Evolutionary conservation across 768 basidiomycete species (phyloP).

Genomic region (Tricholoma saponaceum): DNA sequence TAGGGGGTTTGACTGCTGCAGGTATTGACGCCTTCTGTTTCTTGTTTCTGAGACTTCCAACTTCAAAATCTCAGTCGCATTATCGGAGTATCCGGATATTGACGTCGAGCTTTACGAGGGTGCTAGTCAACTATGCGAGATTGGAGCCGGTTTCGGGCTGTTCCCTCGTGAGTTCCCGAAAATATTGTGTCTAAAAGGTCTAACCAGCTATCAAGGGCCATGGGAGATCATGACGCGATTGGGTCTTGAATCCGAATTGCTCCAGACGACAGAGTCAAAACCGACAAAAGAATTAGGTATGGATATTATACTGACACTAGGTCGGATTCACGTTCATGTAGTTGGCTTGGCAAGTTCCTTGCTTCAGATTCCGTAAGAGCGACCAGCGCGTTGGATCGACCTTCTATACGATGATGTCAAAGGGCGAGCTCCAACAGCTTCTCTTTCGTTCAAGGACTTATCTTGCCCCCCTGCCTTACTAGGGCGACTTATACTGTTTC

Average conservation of each 20-base stretch:
- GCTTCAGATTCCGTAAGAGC: slow-evolving; percentile 27
- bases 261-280: not conserved
- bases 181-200: slow-evolving; percentile 21
- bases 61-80: slow-evolving; percentile 8
- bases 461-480: not conserved
- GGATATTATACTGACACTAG: not conserved
- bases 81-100: slow-evolving; percentile 30
- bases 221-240: slow-evolving; percentile 20
- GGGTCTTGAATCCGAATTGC: not conserved
- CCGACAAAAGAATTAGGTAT: not conserved
- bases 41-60: not conserved
- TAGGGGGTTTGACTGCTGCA: slow-evolving; percentile 1
- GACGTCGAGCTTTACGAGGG: slow-evolving; percentile 41
- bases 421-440: slow-evolving; percentile 15
- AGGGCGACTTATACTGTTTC: slow-evolving; percentile 30
- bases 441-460: not conserved
- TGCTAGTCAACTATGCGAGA: slow-evolving; percentile 28
- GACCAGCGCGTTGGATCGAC: slow-evolving; percentile 23
- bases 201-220: slow-evolving; percentile 36
- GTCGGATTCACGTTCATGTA: not conserved
- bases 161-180: slow-evolving; percentile 34
- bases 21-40: not conserved
- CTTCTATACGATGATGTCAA: slow-evolving; percentile 22
- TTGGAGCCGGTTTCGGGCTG: slow-evolving; percentile 38
- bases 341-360: slow-evolving; percentile 11